These are phyloP conservation scores for Fistulinella prunicolor DNA, from an alignment of 768 basidiomycete genomes.

Conservation along the genomic window DNA sequence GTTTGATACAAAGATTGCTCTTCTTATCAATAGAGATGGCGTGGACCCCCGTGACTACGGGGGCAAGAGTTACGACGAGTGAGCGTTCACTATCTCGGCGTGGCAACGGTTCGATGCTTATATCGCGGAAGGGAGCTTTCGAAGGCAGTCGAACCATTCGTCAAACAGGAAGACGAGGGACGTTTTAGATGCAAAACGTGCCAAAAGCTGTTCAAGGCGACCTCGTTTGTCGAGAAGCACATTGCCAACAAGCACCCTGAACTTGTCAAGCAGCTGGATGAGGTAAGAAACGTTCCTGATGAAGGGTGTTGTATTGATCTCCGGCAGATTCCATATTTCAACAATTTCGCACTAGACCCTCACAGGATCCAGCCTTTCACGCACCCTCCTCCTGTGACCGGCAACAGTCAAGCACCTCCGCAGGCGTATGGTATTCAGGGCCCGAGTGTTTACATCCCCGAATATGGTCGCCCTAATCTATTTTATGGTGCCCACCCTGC, in stretches of 20 bases:
- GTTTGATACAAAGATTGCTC: slow-evolving; percentile 81
- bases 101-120: slow-evolving; percentile 15
- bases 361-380: slow-evolving; percentile 85
- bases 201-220: slow-evolving; percentile 96
- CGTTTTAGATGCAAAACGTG: slow-evolving; percentile 97
- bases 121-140: slow-evolving; percentile 63
- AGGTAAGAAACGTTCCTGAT: slow-evolving; percentile 49
- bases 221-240: slow-evolving; percentile 97
- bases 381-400: slow-evolving; percentile 66
- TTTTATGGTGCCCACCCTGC: slow-evolving; percentile 39
- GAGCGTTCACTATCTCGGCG: slow-evolving; percentile 32
- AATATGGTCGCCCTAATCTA: slow-evolving; percentile 39
- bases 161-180: slow-evolving; percentile 96
- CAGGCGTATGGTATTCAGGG: slow-evolving; percentile 83
- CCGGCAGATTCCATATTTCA: slow-evolving; percentile 80
- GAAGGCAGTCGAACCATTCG: slow-evolving; percentile 70
- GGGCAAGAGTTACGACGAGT: slow-evolving; percentile 91
- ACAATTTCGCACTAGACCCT: slow-evolving; percentile 95
- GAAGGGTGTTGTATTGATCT: slow-evolving; percentile 15
- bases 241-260: slow-evolving; percentile 93
- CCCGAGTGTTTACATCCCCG: slow-evolving; percentile 48
- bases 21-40: slow-evolving; percentile 72
- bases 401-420: slow-evolving; percentile 74
- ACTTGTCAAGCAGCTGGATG: slow-evolving; percentile 76
- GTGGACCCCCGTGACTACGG: slow-evolving; percentile 88